phyloP scores from a whole-genome alignment of 768 basidiomycete genomes.

The Collybia sordida region DNA sequence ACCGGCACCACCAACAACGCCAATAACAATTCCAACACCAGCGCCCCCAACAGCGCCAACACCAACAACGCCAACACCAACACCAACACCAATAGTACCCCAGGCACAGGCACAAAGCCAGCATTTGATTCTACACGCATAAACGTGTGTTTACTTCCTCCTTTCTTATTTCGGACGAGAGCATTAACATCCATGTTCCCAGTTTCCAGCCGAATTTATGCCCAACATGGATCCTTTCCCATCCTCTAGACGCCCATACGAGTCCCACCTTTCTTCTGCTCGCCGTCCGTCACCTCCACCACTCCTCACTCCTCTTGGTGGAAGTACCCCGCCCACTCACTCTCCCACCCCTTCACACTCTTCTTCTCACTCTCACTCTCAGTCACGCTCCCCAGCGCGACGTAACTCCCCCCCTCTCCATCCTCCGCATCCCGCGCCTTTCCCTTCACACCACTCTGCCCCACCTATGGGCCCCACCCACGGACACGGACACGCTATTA shows the following conservation, averaged over 20 bases:
- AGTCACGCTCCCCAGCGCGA: constrained; percentile 37
- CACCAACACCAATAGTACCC: too few species aligned
- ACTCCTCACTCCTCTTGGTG: constrained; percentile 50
- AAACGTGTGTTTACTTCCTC: background rate
- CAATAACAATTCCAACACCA: constrained; percentile 9
- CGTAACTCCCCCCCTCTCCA: constrained; percentile 33
- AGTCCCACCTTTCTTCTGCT: constrained; percentile 26
- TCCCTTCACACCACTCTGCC: constrained; percentile 24
- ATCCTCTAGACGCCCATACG: constrained; percentile 37
- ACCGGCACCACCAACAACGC: constrained; percentile 2
- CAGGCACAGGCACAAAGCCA: too few species aligned
- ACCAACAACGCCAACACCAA: background rate
- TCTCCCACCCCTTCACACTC: constrained; percentile 58
- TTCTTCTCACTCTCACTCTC: constrained; percentile 59
- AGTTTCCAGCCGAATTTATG: constrained; percentile 30
- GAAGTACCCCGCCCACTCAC: constrained; percentile 60
- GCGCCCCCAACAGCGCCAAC: constrained; percentile 3
- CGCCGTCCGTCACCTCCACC: constrained; percentile 31
- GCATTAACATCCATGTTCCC: too few species aligned
- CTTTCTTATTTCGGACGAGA: constrained; percentile 5
- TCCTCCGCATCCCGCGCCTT: constrained; percentile 35
- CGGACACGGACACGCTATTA: constrained; percentile 25
- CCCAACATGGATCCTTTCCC: constrained; percentile 41
- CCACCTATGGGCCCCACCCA: constrained; percentile 27
- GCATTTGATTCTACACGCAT: background rate